Evolutionary conservation across 768 basidiomycete species (phyloP).

Genomic region (Leccinum subtestaceum): DNA sequence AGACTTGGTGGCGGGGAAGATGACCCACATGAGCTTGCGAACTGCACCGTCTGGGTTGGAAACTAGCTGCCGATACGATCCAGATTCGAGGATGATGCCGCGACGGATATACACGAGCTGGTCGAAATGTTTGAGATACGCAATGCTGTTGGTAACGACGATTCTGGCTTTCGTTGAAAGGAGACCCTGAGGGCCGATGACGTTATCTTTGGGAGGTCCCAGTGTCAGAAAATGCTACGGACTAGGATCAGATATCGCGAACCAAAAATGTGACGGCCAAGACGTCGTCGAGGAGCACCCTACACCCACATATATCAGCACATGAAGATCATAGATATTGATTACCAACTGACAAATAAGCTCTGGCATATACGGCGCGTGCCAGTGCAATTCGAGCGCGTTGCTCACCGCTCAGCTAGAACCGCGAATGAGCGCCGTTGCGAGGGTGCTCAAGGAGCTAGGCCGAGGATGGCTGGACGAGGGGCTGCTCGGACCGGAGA

Average conservation of each 20-base stretch:
- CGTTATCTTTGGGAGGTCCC: slow-evolving; percentile 52
- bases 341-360: slow-evolving; percentile 63
- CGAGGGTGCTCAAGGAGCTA: too few relatives aligned
- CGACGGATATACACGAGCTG: slow-evolving; percentile 71
- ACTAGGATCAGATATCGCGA: not conserved
- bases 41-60: slow-evolving; percentile 62
- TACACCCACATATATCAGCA: slow-evolving; percentile 23
- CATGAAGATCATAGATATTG: not conserved
- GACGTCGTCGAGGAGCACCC: slow-evolving; percentile 85
- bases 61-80: slow-evolving; percentile 60
- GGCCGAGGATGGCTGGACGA: too few relatives aligned
- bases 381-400: slow-evolving; percentile 82
- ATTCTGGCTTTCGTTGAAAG: slow-evolving; percentile 82
- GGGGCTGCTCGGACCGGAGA: too few relatives aligned
- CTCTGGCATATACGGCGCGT: slow-evolving; percentile 86
- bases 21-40: slow-evolving; percentile 67
- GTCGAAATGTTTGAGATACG: slow-evolving; percentile 80
- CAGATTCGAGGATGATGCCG: slow-evolving; percentile 78
- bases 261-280: slow-evolving; percentile 85
- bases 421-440: not conserved
- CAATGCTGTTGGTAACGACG: slow-evolving; percentile 82
- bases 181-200: slow-evolving; percentile 82
- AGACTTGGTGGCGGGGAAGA: rapidly evolving
- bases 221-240: not conserved
- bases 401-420: slow-evolving; percentile 77